phyloP scores from a whole-genome alignment of 2,329 filamentous ascomycete species.

The Xylariaceae sp. region DNA sequence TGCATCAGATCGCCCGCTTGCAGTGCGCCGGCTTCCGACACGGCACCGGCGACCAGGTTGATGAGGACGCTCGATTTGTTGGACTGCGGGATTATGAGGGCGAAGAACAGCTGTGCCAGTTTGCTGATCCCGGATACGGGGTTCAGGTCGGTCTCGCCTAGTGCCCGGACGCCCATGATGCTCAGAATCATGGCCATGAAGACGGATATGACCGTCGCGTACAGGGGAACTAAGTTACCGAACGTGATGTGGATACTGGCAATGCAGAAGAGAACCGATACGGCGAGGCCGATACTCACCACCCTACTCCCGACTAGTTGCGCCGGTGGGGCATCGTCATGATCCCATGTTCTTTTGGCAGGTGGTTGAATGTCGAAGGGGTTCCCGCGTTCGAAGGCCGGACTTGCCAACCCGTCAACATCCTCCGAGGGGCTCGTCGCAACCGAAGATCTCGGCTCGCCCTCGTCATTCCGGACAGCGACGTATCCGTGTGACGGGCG shows the following conservation, averaged over 20 bases:
- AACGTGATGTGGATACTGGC: slow-evolving; percentile 82
- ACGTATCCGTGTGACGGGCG: slow-evolving; percentile 29
- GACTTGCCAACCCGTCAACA: slow-evolving; percentile 21
- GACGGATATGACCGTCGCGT: slow-evolving; percentile 76
- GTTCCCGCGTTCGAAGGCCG: slow-evolving; percentile 28
- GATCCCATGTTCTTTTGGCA: slow-evolving; percentile 44
- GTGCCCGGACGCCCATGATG: slow-evolving; percentile 71
- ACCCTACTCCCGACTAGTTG: slow-evolving; percentile 76
- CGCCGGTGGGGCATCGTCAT: slow-evolving; percentile 79
- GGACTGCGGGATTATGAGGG: slow-evolving; percentile 78
- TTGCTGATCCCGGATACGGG: slow-evolving; percentile 97
- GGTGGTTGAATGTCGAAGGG: slow-evolving; percentile 23
- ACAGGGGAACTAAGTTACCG: slow-evolving; percentile 76
- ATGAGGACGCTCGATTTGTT: slow-evolving; percentile 89
- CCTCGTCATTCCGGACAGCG: slow-evolving; percentile 29
- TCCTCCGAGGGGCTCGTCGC: slow-evolving; percentile 23
- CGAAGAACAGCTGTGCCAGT: slow-evolving; percentile 93
- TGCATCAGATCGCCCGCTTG: slow-evolving; percentile 97
- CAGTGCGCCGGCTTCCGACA: slow-evolving; percentile 81
- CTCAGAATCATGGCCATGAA: slow-evolving; percentile 79
- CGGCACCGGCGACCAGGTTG: slow-evolving; percentile 90
- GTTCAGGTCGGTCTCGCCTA: slow-evolving; percentile 88
- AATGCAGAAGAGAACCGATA: slow-evolving; percentile 80
- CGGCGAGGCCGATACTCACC: slow-evolving; percentile 73
- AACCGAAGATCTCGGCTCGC: slow-evolving; percentile 20